Percentiles rank a stretch among this genome's conserved stretches.
These are phyloP conservation scores for Candida suzukii DNA, from an alignment of 805 yeast species.

Conservation along the genomic window DNA sequence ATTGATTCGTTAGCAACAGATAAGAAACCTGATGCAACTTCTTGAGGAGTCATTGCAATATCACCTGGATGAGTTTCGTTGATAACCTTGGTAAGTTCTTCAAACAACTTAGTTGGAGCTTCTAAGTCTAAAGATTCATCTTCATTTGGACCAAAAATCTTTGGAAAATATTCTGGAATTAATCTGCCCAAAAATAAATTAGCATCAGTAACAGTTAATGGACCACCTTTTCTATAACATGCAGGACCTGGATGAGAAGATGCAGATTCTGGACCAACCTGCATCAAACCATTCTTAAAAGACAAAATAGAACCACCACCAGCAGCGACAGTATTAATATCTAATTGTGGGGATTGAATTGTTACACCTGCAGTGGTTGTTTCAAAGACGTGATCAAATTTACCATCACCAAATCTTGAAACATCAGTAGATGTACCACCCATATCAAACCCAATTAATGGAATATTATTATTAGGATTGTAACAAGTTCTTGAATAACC, in stretches of 20 bases:
- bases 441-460: conserved; percentile 29
- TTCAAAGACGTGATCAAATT: conserved; percentile 24
- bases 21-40: conserved; percentile 75
- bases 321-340: conserved; percentile 25
- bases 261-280: conserved; percentile 80
- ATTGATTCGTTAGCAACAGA: conserved; percentile 80
- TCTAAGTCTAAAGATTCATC: conserved; percentile 57
- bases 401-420: conserved; percentile 24
- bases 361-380: conserved; percentile 27
- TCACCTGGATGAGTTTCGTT: conserved; percentile 31
- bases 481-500: conserved; percentile 49
- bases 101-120: conserved; percentile 41
- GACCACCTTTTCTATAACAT: conserved; percentile 76
- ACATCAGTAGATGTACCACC: conserved; percentile 33
- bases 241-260: conserved; percentile 86
- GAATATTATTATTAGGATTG: conserved; percentile 21
- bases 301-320: conserved; percentile 33
- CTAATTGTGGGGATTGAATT: conserved; percentile 28
- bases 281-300: conserved; percentile 62
- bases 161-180: conserved; percentile 67
- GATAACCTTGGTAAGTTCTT: conserved; percentile 43
- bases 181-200: conserved; percentile 64
- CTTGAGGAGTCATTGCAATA: conserved; percentile 42
- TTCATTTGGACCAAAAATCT: conserved; percentile 74
- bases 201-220: conserved; percentile 77